These are phyloP conservation scores for Candida sp. DNA, from an alignment of 1,139 yeast genomes.

Conservation along the genomic window DNA sequence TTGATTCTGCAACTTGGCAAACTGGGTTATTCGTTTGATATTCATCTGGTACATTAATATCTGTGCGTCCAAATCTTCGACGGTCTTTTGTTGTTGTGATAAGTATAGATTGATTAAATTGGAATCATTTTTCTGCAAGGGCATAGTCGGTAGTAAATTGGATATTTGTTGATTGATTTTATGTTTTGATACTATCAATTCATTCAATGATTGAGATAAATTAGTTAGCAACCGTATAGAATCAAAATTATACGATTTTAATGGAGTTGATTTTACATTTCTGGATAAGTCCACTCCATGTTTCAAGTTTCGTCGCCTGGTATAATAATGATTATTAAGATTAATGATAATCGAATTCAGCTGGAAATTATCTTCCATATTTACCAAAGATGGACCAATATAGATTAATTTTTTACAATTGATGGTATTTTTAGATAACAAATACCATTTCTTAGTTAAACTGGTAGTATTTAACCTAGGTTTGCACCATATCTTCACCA, in stretches of 20 bases:
- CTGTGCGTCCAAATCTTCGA: conserved; percentile 23
- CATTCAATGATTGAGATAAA: conserved; percentile 27
- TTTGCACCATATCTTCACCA: conserved; percentile 22
- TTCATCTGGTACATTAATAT: conserved; percentile 23
- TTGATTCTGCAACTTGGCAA: conserved; percentile 14
- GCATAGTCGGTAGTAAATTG: conserved; percentile 10
- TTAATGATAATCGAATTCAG: conserved; percentile 24
- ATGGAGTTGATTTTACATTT: conserved; percentile 4
- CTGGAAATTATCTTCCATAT: conserved; percentile 14
- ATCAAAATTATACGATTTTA: conserved; percentile 32
- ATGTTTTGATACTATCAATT: conserved; percentile 19
- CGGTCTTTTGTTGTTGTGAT: conserved; percentile 10
- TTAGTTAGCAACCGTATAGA: conserved; percentile 30
- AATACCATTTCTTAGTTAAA: conserved; percentile 15
- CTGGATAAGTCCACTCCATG: not conserved
- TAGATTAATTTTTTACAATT: conserved; percentile 16
- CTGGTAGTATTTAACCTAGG: conserved; percentile 6
- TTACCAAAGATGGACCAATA: conserved; percentile 10
- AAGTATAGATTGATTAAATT: conserved; percentile 9
- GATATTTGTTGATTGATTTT: conserved; percentile 15
- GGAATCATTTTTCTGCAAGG: conserved; percentile 10
- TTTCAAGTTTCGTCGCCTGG: conserved; percentile 13
- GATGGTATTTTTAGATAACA: conserved; percentile 17
- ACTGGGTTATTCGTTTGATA: conserved; percentile 17
- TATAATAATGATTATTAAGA: conserved; percentile 20